Conservation (phyloP, 805 yeast species). For the Komagataella phaffii region DNA sequence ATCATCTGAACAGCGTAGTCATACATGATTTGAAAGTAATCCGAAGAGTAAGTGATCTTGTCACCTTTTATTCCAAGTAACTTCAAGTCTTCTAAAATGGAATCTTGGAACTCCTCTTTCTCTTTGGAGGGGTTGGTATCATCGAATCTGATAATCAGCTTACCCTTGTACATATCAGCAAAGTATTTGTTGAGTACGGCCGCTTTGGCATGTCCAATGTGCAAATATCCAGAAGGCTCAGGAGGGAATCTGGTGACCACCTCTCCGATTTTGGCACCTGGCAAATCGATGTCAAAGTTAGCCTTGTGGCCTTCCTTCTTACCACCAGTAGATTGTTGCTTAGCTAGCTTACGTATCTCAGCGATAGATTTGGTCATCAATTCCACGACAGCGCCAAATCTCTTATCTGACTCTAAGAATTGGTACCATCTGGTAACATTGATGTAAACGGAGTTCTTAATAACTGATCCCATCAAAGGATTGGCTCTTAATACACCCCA, state of each 20-base stretch:
- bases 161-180: constrained; percentile 93
- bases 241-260: constrained; percentile 99
- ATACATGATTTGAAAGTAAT: constrained; percentile 87
- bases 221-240: constrained; percentile 98
- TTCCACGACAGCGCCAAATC: constrained; percentile 61
- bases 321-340: constrained; percentile 28
- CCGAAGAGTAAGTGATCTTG: constrained; percentile 75
- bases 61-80: constrained; percentile 92
- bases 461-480: constrained; percentile 82
- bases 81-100: constrained; percentile 85
- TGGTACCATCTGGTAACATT: constrained; percentile 92
- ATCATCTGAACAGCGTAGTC: constrained; percentile 76
- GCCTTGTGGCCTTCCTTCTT: constrained; percentile 89
- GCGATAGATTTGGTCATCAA: constrained; percentile 51
- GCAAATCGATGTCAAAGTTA: constrained; percentile 84
- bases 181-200: constrained; percentile 94
- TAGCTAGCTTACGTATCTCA: constrained; percentile 58
- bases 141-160: constrained; percentile 91
- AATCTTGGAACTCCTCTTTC: constrained; percentile 85
- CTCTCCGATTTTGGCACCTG: constrained; percentile 83
- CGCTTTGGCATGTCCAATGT: constrained; percentile 98
- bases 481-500: constrained; percentile 95
- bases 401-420: constrained; percentile 50
- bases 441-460: constrained; percentile 71
- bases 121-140: constrained; percentile 98